Evolutionary conservation across 306 rosid genomes (phyloP).

Genomic region (Pyrus pyrifolia): DNA sequence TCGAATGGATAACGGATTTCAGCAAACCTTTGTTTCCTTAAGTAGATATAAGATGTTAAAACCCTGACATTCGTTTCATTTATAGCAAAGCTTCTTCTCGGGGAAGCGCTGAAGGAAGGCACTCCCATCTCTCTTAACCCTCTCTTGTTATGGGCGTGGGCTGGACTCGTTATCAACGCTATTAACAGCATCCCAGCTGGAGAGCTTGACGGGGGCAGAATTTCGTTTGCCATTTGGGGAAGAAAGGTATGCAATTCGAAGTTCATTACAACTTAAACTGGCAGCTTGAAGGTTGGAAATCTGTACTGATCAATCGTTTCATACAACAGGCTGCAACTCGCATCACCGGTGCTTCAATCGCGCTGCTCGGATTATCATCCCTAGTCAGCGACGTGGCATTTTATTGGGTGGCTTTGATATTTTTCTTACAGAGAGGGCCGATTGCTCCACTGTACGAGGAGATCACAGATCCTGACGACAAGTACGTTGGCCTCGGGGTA

Average conservation of each 20-base stretch:
- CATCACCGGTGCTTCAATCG: constrained; percentile 64
- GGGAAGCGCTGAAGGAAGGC: constrained; percentile 78
- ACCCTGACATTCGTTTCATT: constrained; percentile 7
- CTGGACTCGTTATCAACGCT: constrained; percentile 96
- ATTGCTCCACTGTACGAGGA: constrained; percentile 92
- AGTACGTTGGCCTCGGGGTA: constrained; percentile 73
- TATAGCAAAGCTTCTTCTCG: constrained; percentile 86
- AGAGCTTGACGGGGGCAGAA: constrained; percentile 96
- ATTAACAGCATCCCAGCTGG: constrained; percentile 98
- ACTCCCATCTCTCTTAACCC: constrained; percentile 85
- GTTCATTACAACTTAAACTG: not conserved
- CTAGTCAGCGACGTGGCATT: constrained; percentile 85
- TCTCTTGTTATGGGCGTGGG: constrained; percentile 98
- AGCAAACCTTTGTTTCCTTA: no score
- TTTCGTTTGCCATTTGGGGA: constrained; percentile 87
- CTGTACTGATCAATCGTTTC: not conserved
- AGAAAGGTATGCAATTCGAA: constrained; percentile 65
- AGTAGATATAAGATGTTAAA: not conserved
- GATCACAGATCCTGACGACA: constrained; percentile 71
- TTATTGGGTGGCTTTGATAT: constrained; percentile 89
- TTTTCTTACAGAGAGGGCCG: constrained; percentile 94
- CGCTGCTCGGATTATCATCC: constrained; percentile 69
- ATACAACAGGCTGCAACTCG: constrained; percentile 71
- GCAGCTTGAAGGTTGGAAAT: not conserved
- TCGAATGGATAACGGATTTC: no score